A percentile compares a stretch with the other conserved stretches of the same genome.
phyloP scores from a whole-genome alignment of 139 green algal species.

The Microglena sp. region DNA sequence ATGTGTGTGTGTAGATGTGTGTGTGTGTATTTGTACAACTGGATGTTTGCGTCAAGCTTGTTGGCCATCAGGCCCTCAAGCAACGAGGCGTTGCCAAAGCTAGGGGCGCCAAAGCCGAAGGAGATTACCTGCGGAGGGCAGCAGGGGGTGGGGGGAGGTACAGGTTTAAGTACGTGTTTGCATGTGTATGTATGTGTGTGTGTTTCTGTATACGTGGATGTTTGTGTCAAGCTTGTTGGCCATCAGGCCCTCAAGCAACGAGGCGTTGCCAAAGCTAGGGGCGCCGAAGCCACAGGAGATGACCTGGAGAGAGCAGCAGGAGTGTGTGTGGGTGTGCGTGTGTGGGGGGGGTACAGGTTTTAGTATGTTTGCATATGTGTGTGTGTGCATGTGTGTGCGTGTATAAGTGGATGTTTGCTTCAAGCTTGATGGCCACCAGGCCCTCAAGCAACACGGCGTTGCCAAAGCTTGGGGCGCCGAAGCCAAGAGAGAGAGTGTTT shows the following conservation, averaged over 20 bases:
- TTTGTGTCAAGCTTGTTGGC: not conserved
- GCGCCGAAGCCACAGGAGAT: constrained; percentile 17
- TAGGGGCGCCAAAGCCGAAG: constrained; percentile 17
- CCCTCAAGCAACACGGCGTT: too few species aligned
- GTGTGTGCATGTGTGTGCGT: too few species aligned
- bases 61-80: not conserved
- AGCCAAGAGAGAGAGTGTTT: too few species aligned
- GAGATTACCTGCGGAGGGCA: constrained; percentile 9
- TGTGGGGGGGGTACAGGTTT: too few species aligned
- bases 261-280: constrained; percentile 15
- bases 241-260: constrained; percentile 4
- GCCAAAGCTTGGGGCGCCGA: too few species aligned
- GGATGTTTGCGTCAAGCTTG: constrained; percentile 1
- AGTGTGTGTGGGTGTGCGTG: not conserved
- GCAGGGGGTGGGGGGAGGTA: not conserved
- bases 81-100: constrained; percentile 16
- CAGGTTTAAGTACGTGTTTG: not conserved
- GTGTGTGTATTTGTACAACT: too few species aligned
- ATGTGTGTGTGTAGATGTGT: too few species aligned
- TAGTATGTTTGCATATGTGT: too few species aligned
- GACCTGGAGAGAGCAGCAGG: constrained; percentile 4
- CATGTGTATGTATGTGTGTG: too few species aligned
- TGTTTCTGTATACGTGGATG: too few species aligned
- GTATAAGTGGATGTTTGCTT: too few species aligned
- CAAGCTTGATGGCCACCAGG: too few species aligned